Conservation (phyloP, 495 filamentous ascomycete genomes). For the Alectoria sarmentosa region DNA sequence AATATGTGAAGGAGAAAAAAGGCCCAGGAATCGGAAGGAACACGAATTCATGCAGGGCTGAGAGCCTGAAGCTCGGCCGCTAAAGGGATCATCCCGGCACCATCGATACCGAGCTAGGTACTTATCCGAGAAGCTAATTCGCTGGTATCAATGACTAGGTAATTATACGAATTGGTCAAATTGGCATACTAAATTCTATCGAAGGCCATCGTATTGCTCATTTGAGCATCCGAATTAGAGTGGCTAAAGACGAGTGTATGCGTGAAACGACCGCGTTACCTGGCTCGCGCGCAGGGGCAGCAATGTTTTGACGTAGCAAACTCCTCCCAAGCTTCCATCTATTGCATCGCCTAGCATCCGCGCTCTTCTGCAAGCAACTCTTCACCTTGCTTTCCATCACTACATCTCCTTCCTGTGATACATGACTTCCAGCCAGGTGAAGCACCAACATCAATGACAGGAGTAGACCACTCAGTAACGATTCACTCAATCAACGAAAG, state of each 20-base stretch:
- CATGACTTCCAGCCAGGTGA: neutral
- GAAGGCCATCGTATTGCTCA: neutral
- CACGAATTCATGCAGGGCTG: neutral
- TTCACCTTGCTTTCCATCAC: neutral
- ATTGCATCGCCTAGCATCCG: too few species aligned
- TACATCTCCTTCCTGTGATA: neutral
- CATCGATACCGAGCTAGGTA: neutral
- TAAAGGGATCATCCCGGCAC: neutral
- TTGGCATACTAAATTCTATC: too few species aligned
- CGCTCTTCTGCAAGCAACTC: neutral
- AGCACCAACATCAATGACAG: neutral
- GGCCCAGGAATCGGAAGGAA: slow-evolving; percentile 1
- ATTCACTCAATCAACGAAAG: neutral
- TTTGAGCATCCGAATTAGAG: neutral
- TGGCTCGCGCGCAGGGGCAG: neutral
- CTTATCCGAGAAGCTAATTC: slow-evolving; percentile 11
- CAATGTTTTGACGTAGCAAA: slow-evolving; percentile 2
- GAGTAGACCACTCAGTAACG: neutral
- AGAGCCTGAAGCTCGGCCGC: neutral
- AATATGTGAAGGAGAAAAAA: neutral
- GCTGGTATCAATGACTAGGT: neutral
- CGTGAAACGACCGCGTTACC: too few species aligned
- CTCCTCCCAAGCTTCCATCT: neutral
- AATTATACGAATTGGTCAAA: neutral
- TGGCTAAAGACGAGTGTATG: neutral